Evolutionary conservation across 1,139 yeast species (phyloP).

Genomic region (Yamadazyma aaseri): DNA sequence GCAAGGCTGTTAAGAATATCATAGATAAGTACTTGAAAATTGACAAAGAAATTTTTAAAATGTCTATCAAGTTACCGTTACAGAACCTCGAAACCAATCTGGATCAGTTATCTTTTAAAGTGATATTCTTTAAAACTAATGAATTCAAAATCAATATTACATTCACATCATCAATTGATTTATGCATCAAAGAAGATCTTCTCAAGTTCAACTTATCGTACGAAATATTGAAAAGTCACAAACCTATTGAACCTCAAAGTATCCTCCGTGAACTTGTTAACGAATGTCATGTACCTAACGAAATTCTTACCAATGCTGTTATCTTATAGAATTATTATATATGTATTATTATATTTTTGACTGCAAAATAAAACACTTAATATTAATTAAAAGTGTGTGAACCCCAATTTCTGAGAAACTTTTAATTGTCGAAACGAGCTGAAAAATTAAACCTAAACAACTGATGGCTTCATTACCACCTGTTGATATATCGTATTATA

Average conservation of each 20-base stretch:
- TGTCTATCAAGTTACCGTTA: conserved; percentile 30
- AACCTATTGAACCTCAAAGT: not conserved
- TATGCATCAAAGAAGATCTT: not conserved
- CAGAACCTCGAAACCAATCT: conserved; percentile 6
- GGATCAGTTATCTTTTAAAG: conserved; percentile 11
- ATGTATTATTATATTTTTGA: too few relatives aligned
- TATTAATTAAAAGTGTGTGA: not conserved
- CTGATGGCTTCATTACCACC: conserved; percentile 19
- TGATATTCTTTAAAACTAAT: conserved; percentile 16
- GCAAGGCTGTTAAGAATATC: conserved; percentile 17
- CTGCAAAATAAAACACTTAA: not conserved
- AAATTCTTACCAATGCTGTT: conserved; percentile 5
- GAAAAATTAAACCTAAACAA: conserved; percentile 2
- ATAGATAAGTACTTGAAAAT: conserved; percentile 18
- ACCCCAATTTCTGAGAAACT: not conserved
- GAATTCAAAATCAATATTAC: conserved; percentile 5
- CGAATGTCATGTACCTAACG: conserved; percentile 9
- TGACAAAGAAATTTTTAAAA: conserved; percentile 28
- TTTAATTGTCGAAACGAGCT: conserved; percentile 6
- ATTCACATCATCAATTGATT: conserved; percentile 1
- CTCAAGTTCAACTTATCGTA: conserved; percentile 4
- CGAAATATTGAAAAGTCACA: conserved; percentile 3
- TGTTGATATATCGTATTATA: conserved; percentile 38
- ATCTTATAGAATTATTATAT: not conserved
- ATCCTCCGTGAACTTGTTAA: conserved; percentile 5